Evolutionary conservation across 345 rosid species (phyloP).

Genomic region (Nephelium lappaceum): DNA sequence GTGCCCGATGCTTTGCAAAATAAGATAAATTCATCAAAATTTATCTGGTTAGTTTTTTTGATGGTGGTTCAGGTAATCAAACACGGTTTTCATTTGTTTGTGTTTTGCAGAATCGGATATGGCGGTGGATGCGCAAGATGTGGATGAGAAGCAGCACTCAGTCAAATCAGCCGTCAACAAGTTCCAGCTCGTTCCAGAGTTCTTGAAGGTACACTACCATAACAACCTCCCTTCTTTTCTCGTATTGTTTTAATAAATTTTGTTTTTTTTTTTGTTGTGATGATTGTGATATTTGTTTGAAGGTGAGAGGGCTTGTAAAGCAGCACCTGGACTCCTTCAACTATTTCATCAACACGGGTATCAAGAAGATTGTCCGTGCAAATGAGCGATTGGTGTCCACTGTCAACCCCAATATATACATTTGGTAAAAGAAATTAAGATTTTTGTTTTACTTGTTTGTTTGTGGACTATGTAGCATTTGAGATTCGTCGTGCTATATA

Average conservation of each 20-base stretch:
- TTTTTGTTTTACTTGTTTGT: not conserved
- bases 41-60: too few relatives aligned
- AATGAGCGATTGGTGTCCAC: slow-evolving; percentile 57
- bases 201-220: slow-evolving; percentile 50
- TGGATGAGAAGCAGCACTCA: slow-evolving; percentile 44
- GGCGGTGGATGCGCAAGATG: not conserved
- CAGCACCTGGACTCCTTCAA: slow-evolving; percentile 90
- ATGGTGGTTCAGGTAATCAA: too few relatives aligned
- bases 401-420: slow-evolving; percentile 55
- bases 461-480: too few relatives aligned
- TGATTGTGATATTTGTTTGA: not conserved
- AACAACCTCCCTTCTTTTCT: not conserved
- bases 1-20: slow-evolving; percentile 89
- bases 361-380: slow-evolving; percentile 84
- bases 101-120: not conserved
- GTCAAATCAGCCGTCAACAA: slow-evolving; percentile 59
- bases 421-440: slow-evolving; percentile 39
- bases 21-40: too few relatives aligned
- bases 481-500: too few relatives aligned
- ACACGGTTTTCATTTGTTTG: too few relatives aligned
- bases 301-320: slow-evolving; percentile 95
- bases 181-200: slow-evolving; percentile 68
- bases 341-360: slow-evolving; percentile 74
- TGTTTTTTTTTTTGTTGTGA: not conserved
- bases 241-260: not conserved